Evolutionary conservation across 108 stramenopile genomes (phyloP).

Genomic region (Cyclotella sp.): DNA sequence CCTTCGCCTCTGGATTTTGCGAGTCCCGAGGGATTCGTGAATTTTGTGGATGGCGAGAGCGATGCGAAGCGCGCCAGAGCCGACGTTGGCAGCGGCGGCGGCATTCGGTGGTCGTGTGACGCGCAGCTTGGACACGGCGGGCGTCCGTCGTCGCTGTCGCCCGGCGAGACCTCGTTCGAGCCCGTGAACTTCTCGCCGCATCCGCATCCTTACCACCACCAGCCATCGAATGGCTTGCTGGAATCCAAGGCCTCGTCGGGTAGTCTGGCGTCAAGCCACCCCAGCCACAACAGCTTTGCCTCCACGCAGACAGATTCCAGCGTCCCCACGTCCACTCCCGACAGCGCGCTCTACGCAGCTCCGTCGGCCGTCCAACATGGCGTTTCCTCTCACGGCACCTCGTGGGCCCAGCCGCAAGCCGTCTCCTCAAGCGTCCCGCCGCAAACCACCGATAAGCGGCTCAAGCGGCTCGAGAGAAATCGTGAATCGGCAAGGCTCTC

Average conservation of each 20-base stretch:
- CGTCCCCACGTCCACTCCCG: background rate
- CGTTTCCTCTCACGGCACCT: too few relatives aligned
- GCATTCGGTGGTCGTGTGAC: background rate
- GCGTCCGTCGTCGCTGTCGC: background rate
- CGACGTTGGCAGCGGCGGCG: background rate
- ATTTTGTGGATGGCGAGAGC: background rate
- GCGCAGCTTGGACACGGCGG: background rate
- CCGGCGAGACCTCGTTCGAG: background rate
- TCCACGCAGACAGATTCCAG: conserved; percentile 14
- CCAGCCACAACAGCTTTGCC: background rate
- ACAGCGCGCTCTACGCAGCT: background rate
- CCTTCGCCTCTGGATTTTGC: background rate
- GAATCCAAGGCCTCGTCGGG: conserved; percentile 1
- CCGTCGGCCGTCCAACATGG: background rate
- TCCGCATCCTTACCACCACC: background rate
- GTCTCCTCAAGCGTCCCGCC: background rate
- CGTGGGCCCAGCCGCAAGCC: background rate
- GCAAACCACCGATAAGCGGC: conserved; percentile 44
- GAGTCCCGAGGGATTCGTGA: too few relatives aligned
- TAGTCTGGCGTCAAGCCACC: conserved; percentile 5
- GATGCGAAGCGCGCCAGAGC: background rate
- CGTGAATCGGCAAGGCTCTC: conserved; percentile 94
- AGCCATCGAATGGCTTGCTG: background rate
- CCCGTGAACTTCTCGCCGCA: conserved; percentile 5
- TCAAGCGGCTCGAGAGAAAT: conserved; percentile 92